phyloP scores from a whole-genome alignment of 179 eudicot genomes.

The Carnegiea gigantea region DNA sequence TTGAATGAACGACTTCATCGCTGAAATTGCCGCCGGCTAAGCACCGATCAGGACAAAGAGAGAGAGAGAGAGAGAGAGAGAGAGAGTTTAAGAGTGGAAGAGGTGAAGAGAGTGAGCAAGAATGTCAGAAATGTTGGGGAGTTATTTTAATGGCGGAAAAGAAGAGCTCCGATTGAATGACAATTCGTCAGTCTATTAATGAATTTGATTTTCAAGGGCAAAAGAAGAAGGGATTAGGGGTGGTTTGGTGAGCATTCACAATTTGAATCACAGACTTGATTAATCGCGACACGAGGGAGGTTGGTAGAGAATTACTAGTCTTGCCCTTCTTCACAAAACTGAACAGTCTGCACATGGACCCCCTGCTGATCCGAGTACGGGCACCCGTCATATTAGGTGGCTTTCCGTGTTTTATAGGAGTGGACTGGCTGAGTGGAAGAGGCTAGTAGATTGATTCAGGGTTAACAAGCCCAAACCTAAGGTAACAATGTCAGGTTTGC shows the following conservation, averaged over 20 bases:
- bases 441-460: too few relatives aligned
- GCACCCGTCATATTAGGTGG: background rate
- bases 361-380: background rate
- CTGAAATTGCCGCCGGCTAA: slow-evolving; percentile 33
- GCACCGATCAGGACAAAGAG: slow-evolving; percentile 6
- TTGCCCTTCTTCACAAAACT: too few relatives aligned
- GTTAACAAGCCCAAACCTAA: too few relatives aligned
- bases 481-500: too few relatives aligned
- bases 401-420: too few relatives aligned
- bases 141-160: background rate
- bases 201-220: too few relatives aligned
- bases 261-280: background rate
- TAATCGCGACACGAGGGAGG: background rate
- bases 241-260: background rate
- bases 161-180: background rate
- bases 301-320: background rate
- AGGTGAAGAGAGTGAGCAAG: background rate
- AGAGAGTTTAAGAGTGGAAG: background rate
- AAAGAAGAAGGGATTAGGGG: background rate
- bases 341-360: background rate
- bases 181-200: background rate
- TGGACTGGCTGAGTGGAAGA: too few relatives aligned
- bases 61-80: background rate
- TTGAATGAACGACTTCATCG: slow-evolving; percentile 60
- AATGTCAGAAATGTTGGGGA: background rate